Evolutionary conservation across 805 yeast species (phyloP).

Genomic region (Tetrapisispora iriomotensis): DNA sequence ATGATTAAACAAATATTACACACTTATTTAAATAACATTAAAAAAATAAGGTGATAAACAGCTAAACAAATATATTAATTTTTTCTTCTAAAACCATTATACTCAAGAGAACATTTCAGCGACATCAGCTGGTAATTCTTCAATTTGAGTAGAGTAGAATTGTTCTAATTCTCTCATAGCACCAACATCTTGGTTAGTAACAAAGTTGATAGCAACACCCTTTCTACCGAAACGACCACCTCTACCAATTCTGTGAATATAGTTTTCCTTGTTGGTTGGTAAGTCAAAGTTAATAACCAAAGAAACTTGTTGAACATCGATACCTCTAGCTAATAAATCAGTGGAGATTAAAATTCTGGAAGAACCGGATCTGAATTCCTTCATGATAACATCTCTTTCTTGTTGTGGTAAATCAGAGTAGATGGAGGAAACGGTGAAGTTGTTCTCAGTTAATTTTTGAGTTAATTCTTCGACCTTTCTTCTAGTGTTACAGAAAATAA

Average conservation of each 20-base stretch:
- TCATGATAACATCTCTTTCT: conserved; percentile 91
- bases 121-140: conserved; percentile 71
- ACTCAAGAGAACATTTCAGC: conserved; percentile 34
- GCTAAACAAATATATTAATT: conserved; percentile 3
- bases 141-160: conserved; percentile 64
- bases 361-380: conserved; percentile 87
- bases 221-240: conserved; percentile 98
- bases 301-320: conserved; percentile 96
- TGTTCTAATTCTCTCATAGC: conserved; percentile 66
- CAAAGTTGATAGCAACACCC: conserved; percentile 94
- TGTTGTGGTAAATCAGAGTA: conserved; percentile 96
- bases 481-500: conserved; percentile 95
- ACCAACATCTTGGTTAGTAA: conserved; percentile 68
- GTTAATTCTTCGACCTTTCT: conserved; percentile 88
- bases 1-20: conserved; percentile 2
- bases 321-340: conserved; percentile 97
- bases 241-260: conserved; percentile 95
- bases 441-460: conserved; percentile 63
- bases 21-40: neutral
- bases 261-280: conserved; percentile 88
- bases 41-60: neutral
- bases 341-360: conserved; percentile 92
- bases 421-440: conserved; percentile 91
- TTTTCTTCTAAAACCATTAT: conserved; percentile 3
- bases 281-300: conserved; percentile 91